phyloP scores from a whole-genome alignment of 2,329 filamentous ascomycete genomes.

The Epichloe gansuensis region DNA sequence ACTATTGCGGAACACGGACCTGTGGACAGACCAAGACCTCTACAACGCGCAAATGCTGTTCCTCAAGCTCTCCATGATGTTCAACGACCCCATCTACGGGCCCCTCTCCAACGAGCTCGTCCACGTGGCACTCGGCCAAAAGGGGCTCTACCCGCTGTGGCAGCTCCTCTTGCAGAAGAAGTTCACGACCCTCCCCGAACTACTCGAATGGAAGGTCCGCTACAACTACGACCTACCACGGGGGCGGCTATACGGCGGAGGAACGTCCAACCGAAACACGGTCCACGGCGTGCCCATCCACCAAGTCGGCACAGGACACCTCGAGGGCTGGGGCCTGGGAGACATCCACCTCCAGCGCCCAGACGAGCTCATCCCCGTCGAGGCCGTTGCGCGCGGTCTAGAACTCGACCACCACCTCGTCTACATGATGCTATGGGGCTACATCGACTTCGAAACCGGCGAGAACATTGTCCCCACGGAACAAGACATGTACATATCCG shows the following conservation, averaged over 20 bases:
- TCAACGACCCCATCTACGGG: slow-evolving; percentile 49
- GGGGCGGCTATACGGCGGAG: slow-evolving; percentile 12
- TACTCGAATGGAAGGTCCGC: slow-evolving; percentile 42
- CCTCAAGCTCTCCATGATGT: slow-evolving; percentile 58
- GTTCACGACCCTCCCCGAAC: slow-evolving; percentile 35
- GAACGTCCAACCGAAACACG: slow-evolving; percentile 12
- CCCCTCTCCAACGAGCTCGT: slow-evolving; percentile 37
- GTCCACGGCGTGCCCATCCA: slow-evolving; percentile 39
- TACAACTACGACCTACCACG: slow-evolving; percentile 38
- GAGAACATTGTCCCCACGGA: slow-evolving; percentile 36
- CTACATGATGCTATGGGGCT: slow-evolving; percentile 51
- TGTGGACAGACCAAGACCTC: slow-evolving; percentile 49
- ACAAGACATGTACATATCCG: slow-evolving; percentile 38
- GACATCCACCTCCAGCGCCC: slow-evolving; percentile 35
- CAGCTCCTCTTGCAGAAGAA: slow-evolving; percentile 43
- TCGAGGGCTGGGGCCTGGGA: slow-evolving; percentile 44
- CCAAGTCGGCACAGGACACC: slow-evolving; percentile 38
- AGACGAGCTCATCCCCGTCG: slow-evolving; percentile 45
- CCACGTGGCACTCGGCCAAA: slow-evolving; percentile 47
- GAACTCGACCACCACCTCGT: slow-evolving; percentile 39
- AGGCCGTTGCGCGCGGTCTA: slow-evolving; percentile 39
- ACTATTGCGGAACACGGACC: slow-evolving; percentile 35
- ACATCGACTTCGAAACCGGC: slow-evolving; percentile 39
- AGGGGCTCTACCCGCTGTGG: slow-evolving; percentile 41
- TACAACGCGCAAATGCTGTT: slow-evolving; percentile 51